Conservation (phyloP, 2,329 filamentous ascomycete species). For the Sordariomycetes sp. region DNA sequence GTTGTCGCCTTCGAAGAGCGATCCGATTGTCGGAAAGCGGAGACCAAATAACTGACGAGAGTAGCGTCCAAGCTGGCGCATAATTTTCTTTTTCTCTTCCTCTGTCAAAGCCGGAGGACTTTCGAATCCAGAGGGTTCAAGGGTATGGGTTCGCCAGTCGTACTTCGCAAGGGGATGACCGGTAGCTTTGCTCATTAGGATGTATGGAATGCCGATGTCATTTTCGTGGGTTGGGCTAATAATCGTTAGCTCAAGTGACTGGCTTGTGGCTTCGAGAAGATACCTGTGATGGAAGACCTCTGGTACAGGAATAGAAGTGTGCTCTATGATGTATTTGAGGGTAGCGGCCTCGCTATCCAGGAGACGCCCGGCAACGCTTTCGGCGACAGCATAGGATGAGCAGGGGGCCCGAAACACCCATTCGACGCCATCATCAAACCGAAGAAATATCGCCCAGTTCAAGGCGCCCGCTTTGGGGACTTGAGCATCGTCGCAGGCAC, state of each 20-base stretch:
- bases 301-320: conserved; percentile 19
- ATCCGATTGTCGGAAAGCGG: conserved; percentile 16
- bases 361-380: conserved; percentile 11
- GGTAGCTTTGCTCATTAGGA: conserved; percentile 20
- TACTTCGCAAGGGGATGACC: conserved; percentile 13
- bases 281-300: conserved; percentile 15
- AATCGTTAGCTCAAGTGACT: conserved; percentile 6
- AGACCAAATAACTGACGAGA: conserved; percentile 14
- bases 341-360: conserved; percentile 20
- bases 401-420: conserved; percentile 19
- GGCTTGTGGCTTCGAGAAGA: conserved; percentile 1
- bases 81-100: conserved; percentile 14
- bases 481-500: conserved; percentile 10
- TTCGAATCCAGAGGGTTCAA: conserved; percentile 5
- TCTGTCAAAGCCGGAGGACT: conserved; percentile 4
- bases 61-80: conserved; percentile 15
- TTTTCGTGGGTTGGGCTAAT: conserved; percentile 10
- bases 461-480: conserved; percentile 15
- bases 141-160: conserved; percentile 11
- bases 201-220: conserved; percentile 18
- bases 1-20: conserved; percentile 15
- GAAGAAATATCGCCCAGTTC: conserved; percentile 18
- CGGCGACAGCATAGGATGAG: conserved; percentile 8
- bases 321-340: conserved; percentile 16
- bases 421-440: conserved; percentile 17